Base-by-base conservation (phyloP, 805 yeast genomes). In the Myxozyma neglecta region DNA sequence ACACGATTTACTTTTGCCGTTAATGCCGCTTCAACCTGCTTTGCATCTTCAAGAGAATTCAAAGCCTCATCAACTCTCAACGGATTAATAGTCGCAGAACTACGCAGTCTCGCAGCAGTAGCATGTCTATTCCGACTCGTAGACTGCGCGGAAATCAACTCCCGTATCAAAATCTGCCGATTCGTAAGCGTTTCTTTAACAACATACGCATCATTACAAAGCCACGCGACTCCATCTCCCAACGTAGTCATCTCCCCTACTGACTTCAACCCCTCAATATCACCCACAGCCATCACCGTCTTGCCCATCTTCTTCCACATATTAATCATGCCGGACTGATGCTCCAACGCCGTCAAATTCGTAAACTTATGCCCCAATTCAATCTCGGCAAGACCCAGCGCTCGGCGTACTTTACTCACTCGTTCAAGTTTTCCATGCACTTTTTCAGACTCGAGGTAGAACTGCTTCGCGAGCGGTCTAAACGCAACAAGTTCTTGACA, bases 161-260 rank as follows among this genome's bases (percentile, higher is more conserved):
- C 99, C 57, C 97, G 82, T 97, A 94, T 94, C 43, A 93, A 76
- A 60, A 94, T 79, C 73, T 94, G 97, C 61, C 99, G 81, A 75
- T 93, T 92, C 0, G 99, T 94, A 57, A 94, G 78, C 0, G 97
- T 87, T 75, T 94, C 99, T 74, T 94, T 94, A 60, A 92, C 87
- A 60, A 88, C 86, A 73, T 87, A 94, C 14, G 94, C 87, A 69
- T 92, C 97, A 63, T 83, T 82, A 3, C 84, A 77, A 35, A 90
- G 77, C 69, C 82, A 78, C 59, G 80, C 83, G 14, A 90, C 72
- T 0, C 88, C 88, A 69, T 93, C 97, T 1, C 89, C 91, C 40
- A 93, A 73, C 0, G 88, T 80, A 0, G 94, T 91, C 74, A 84
- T 79, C 64, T 87, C 89, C 61, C 85, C 82, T 9, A 89, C 83